These are phyloP conservation scores for Penicillium tannophilum DNA, from an alignment of 495 filamentous ascomycete genomes.

Conservation along the genomic window DNA sequence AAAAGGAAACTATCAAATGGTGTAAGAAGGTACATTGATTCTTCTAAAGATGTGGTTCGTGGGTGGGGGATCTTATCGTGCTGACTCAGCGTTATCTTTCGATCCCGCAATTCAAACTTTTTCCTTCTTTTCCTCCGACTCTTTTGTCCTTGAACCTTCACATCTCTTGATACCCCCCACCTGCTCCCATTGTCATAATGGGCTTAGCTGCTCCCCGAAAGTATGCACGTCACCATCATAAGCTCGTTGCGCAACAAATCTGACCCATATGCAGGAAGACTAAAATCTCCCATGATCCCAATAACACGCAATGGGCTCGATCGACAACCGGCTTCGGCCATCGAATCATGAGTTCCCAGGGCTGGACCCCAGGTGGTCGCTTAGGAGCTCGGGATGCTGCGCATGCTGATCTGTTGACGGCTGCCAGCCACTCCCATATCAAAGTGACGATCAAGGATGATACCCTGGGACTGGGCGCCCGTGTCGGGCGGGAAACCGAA, in stretches of 20 bases:
- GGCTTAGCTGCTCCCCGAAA: constrained; percentile 73
- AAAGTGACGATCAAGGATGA: constrained; percentile 83
- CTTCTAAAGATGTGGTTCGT: neutral
- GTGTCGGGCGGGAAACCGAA: constrained; percentile 62
- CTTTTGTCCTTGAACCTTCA: neutral
- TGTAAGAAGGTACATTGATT: neutral
- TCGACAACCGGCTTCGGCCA: constrained; percentile 83
- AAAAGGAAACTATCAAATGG: neutral
- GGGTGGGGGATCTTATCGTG: constrained; percentile 17
- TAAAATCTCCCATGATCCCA: constrained; percentile 86
- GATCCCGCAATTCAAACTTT: constrained; percentile 10
- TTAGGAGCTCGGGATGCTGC: constrained; percentile 73
- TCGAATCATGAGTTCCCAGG: constrained; percentile 79
- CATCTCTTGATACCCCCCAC: neutral
- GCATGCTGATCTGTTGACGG: constrained; percentile 73
- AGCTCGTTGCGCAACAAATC: neutral
- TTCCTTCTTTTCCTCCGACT: neutral
- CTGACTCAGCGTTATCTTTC: constrained; percentile 16
- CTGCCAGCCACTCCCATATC: constrained; percentile 76
- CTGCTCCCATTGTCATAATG: constrained; percentile 47
- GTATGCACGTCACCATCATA: constrained; percentile 42
- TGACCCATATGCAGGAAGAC: constrained; percentile 57
- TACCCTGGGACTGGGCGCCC: constrained; percentile 84
- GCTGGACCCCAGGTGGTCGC: constrained; percentile 82
- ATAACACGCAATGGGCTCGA: constrained; percentile 88